Percentiles rank a stretch among this genome's conserved stretches.
phyloP scores from a whole-genome alignment of 768 basidiomycete species.

The Cystobasidium tubakii region DNA sequence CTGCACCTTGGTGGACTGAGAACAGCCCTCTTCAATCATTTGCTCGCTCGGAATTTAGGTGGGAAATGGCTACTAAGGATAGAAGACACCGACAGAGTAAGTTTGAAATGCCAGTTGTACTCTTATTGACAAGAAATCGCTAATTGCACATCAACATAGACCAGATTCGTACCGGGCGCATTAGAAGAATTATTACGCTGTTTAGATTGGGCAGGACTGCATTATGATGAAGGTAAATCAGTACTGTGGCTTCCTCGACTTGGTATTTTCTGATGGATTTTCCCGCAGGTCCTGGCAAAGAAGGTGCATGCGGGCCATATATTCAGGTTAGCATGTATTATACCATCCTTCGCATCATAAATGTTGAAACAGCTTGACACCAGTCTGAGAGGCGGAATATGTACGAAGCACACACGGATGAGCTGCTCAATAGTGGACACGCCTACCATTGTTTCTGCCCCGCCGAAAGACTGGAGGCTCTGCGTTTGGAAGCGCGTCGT shows the following conservation, averaged over 20 bases:
- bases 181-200: slow-evolving; percentile 71
- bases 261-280: too few species aligned
- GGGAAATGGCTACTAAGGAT: slow-evolving; percentile 89
- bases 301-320: slow-evolving; percentile 75
- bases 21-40: slow-evolving; percentile 86
- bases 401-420: slow-evolving; percentile 67
- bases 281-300: slow-evolving; percentile 74
- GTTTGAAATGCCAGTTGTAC: slow-evolving; percentile 41
- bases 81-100: slow-evolving; percentile 88
- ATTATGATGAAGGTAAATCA: slow-evolving; percentile 90
- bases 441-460: slow-evolving; percentile 96
- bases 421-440: slow-evolving; percentile 75
- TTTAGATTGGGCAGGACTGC: slow-evolving; percentile 81
- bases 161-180: slow-evolving; percentile 71
- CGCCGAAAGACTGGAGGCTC: slow-evolving; percentile 61
- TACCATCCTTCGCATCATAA: background rate
- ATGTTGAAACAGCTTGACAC: background rate
- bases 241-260: too few species aligned
- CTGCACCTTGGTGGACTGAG: slow-evolving; percentile 90
- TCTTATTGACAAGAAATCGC: background rate
- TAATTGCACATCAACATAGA: slow-evolving; percentile 52
- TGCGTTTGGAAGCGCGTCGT: slow-evolving; percentile 64
- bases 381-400: slow-evolving; percentile 79
- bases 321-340: slow-evolving; percentile 59
- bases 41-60: slow-evolving; percentile 70